Evolutionary conservation across 176 grass and related monocot genomes (phyloP).

Genomic region (Dendrocalamus sinicus): DNA sequence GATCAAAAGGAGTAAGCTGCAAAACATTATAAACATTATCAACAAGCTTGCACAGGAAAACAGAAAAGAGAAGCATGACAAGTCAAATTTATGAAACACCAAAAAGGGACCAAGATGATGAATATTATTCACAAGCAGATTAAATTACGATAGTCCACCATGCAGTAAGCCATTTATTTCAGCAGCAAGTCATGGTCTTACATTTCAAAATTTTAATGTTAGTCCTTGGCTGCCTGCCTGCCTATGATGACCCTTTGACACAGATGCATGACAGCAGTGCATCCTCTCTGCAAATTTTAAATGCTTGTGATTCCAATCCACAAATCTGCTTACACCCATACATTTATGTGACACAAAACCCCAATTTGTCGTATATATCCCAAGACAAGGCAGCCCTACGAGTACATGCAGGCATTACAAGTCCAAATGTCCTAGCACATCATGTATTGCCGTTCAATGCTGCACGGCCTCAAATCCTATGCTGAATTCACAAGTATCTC

Average conservation of each 20-base stretch:
- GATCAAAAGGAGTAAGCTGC: constrained; percentile 89
- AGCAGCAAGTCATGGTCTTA: background rate
- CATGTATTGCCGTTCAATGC: background rate
- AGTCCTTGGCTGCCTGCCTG: background rate
- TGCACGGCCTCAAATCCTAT: constrained; percentile 11
- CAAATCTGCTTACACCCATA: background rate
- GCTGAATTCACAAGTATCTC: background rate
- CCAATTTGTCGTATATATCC: background rate
- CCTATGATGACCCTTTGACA: constrained; percentile 17
- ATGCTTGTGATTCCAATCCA: background rate
- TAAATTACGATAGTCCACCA: background rate
- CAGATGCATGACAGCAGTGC: background rate
- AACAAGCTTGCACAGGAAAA: background rate
- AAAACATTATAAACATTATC: constrained; percentile 17
- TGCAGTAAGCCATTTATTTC: background rate
- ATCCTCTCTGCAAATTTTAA: background rate
- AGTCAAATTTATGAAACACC: background rate
- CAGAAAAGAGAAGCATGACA: background rate
- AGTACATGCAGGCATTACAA: background rate
- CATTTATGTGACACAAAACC: background rate
- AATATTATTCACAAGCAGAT: background rate
- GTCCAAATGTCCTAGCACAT: background rate
- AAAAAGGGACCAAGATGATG: background rate
- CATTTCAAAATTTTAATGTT: background rate
- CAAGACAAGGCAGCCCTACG: background rate